Evolutionary conservation across 225 moss, liverwort and hornwort species (phyloP).

Genomic region (Physcomitrium patens): DNA sequence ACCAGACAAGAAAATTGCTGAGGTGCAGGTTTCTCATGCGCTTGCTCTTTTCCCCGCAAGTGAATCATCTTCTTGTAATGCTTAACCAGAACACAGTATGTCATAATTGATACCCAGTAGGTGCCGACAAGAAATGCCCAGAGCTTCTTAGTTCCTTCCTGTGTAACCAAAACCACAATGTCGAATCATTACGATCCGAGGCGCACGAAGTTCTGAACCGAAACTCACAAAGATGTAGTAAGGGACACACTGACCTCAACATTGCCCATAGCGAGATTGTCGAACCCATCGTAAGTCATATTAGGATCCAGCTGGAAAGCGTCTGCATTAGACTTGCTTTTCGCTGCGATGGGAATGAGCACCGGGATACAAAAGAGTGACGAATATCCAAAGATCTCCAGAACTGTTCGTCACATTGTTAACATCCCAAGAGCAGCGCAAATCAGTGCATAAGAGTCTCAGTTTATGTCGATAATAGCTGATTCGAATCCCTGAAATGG

Average conservation of each 20-base stretch:
- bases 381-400: slow-evolving; percentile 61
- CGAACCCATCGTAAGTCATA: slow-evolving; percentile 53
- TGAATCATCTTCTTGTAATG: slow-evolving; percentile 61
- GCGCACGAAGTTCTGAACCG: too few relatives aligned
- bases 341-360: slow-evolving; percentile 57
- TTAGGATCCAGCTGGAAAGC: slow-evolving; percentile 38
- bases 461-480: not conserved
- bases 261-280: slow-evolving; percentile 66
- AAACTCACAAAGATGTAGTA: too few relatives aligned
- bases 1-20: slow-evolving; percentile 61
- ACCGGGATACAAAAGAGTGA: slow-evolving; percentile 58
- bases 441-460: slow-evolving; percentile 16
- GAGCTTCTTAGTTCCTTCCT: slow-evolving; percentile 46
- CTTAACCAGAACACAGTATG: slow-evolving; percentile 47
- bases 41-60: slow-evolving; percentile 60
- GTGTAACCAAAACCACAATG: not conserved
- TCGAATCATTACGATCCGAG: not conserved
- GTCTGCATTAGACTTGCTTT: slow-evolving; percentile 37
- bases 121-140: slow-evolving; percentile 67
- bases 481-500: not conserved
- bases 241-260: slow-evolving; percentile 44
- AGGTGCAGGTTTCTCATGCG: slow-evolving; percentile 51
- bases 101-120: slow-evolving; percentile 57
- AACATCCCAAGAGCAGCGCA: not conserved
- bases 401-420: slow-evolving; percentile 34